Conservation (phyloP, 768 basidiomycete genomes). For the Tulasnella sp. region DNA sequence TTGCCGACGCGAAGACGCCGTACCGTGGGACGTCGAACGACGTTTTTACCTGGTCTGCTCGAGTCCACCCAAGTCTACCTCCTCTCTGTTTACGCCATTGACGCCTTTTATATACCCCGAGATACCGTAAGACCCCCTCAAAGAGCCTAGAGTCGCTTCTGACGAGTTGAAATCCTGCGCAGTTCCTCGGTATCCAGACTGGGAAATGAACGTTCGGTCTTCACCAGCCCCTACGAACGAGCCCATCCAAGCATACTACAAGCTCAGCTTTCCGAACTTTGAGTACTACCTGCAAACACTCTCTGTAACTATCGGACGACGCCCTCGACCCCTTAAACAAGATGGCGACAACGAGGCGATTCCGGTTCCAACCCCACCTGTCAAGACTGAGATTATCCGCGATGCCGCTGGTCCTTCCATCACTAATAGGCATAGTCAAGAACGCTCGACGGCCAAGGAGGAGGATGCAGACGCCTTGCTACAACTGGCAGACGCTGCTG, state of each 20-base stretch:
- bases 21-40: neutral
- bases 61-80: neutral
- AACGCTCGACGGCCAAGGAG: constrained; percentile 9
- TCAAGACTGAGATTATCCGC: constrained; percentile 9
- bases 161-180: neutral
- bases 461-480: neutral
- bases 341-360: neutral
- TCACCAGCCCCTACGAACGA: constrained; percentile 14
- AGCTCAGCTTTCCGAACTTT: constrained; percentile 88
- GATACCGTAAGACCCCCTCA: neutral
- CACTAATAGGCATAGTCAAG: neutral
- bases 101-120: neutral
- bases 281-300: constrained; percentile 97
- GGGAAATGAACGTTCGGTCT: constrained; percentile 9
- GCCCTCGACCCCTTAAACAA: constrained; percentile 44
- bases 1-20: neutral
- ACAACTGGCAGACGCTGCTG: neutral
- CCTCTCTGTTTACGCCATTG: neutral
- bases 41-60: constrained; percentile 11
- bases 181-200: neutral
- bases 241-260: constrained; percentile 81
- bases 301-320: constrained; percentile 87
- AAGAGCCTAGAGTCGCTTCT: neutral
- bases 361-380: neutral
- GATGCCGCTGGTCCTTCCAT: neutral